Conservation (phyloP, 768 basidiomycete species). For the Lactarius hengduanensis region DNA sequence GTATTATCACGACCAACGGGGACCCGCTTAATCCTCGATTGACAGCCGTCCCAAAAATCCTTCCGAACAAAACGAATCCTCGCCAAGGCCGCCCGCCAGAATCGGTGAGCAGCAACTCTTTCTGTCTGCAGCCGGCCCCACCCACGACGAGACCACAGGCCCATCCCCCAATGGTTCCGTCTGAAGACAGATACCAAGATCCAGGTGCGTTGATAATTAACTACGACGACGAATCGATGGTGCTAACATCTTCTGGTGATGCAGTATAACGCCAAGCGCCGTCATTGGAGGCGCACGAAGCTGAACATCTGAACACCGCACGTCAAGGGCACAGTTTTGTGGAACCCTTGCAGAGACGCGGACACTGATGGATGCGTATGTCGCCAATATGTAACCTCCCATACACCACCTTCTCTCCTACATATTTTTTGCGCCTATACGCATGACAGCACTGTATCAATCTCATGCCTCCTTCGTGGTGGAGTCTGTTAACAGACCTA, state of each 20-base stretch:
- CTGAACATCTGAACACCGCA: conserved; percentile 75
- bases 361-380: neutral
- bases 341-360: neutral
- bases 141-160: conserved; percentile 45
- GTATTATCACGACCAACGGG: neutral
- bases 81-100: neutral
- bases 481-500: neutral
- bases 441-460: neutral
- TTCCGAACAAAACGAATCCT: conserved; percentile 2
- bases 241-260: neutral
- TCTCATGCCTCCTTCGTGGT: neutral
- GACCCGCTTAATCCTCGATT: neutral
- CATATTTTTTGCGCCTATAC: neutral
- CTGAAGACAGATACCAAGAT: conserved; percentile 95
- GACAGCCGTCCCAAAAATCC: neutral
- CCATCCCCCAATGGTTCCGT: conserved; percentile 99
- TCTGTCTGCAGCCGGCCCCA: neutral
- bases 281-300: conserved; percentile 99
- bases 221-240: neutral
- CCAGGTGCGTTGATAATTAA: conserved; percentile 49
- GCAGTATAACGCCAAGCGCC: conserved; percentile 92
- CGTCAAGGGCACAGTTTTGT: neutral
- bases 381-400: neutral
- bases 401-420: neutral
- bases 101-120: conserved; percentile 34